Evolutionary conservation across 257 asterid genomes (phyloP), one percentile per base, ranked within the genome.

Genomic region (Verbascum thapsus): DNA sequence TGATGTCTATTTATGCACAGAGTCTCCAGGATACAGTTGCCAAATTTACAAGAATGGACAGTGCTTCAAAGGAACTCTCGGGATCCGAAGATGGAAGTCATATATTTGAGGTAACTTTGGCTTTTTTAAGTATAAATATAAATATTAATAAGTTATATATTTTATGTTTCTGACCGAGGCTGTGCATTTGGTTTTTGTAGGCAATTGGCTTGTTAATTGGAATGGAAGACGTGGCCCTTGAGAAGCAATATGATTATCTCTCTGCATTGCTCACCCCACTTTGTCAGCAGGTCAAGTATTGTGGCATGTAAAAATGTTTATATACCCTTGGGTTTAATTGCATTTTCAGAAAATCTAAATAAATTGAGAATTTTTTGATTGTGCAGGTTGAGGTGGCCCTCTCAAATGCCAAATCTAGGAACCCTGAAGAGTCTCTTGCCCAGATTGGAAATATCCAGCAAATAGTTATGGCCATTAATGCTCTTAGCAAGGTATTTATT

Each of bases 181-280:
- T 57, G 5, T 42, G 26, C 12, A 19, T 55, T 47, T 63, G 37
- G 50, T 69, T 64, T 45, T 22, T 68, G 26, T 69, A 90, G 99
- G 98, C 99, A 47, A 90, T 90, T 73, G 99, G 99, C 55, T 83
- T 84, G 78, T 77, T 94, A 54, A 88, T 94, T 66, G 98, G 99
- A 72, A 94, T 88, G 98, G 99, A 94, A 80, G 95, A 94, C 56
- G 95, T 94, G 38, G 79, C 95, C 23, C 74, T 73, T 60, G 96
- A 84, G 78, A 94, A 90, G 69, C 99, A 94, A 72, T 74, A 86
- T 7, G 90, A 81, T 38, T 94, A 84, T 74, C 95, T 94, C 52
- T 81, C 95, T 61, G 83, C 86, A 19, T 76, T 94, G 75, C 86
- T 94, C 45, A 87, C 89, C 74, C 99, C 98, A 47, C 95, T 94